Percentiles rank a stretch among this genome's conserved stretches.
Evolutionary conservation across 2,329 filamentous ascomycete genomes (phyloP).

Genomic region (Pyricularia pennisetigena): DNA sequence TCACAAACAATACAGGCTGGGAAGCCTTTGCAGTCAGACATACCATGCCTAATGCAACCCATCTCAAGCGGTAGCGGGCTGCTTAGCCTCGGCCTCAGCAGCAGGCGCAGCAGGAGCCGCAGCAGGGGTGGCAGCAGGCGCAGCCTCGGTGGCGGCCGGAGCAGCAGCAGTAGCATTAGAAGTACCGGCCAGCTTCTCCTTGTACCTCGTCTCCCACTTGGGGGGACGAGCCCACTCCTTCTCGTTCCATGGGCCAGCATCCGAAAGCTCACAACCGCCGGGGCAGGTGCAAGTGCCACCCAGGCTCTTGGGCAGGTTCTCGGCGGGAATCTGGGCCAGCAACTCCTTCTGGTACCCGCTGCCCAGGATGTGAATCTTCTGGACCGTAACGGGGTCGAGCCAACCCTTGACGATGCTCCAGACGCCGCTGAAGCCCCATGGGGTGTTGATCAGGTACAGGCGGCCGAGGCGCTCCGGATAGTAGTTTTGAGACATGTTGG

Average conservation of each 20-base stretch:
- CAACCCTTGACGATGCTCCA: slow-evolving; percentile 86
- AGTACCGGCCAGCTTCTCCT: slow-evolving; percentile 14
- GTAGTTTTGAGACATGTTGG: slow-evolving; percentile 93
- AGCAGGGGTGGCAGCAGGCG: slow-evolving; percentile 22
- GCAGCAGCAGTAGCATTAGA: slow-evolving; percentile 18
- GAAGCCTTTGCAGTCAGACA: not conserved
- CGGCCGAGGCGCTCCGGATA: slow-evolving; percentile 95
- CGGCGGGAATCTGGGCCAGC: slow-evolving; percentile 71
- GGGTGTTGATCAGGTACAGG: slow-evolving; percentile 95
- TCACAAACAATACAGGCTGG: not conserved
- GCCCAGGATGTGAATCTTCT: slow-evolving; percentile 91
- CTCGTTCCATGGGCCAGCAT: slow-evolving; percentile 84
- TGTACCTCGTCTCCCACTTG: slow-evolving; percentile 48
- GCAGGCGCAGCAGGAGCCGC: slow-evolving; percentile 15
- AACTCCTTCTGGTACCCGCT: slow-evolving; percentile 74
- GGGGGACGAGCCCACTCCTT: slow-evolving; percentile 54
- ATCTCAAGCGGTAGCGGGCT: not conserved
- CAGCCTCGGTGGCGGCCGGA: slow-evolving; percentile 20
- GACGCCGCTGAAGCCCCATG: slow-evolving; percentile 84
- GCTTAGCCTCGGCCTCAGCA: not conserved
- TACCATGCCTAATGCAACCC: not conserved
- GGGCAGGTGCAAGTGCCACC: slow-evolving; percentile 76
- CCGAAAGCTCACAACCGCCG: slow-evolving; percentile 77
- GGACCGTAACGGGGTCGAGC: slow-evolving; percentile 91
- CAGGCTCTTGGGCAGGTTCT: slow-evolving; percentile 82